phyloP scores from a whole-genome alignment of 1,284 basidiomycete genomes.

The Fomitopsis schrenkii region DNA sequence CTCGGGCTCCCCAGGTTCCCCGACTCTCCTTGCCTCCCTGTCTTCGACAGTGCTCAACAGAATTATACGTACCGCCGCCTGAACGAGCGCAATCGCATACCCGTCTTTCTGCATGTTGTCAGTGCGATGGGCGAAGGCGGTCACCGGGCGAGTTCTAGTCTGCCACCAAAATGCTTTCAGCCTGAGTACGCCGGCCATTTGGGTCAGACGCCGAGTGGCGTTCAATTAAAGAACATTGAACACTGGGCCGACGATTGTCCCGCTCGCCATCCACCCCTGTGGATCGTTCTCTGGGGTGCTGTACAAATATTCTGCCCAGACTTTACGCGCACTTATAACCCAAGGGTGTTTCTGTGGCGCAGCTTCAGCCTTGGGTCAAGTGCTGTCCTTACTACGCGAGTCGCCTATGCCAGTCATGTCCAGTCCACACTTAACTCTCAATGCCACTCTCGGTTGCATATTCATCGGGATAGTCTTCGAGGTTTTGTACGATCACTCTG shows the following conservation, averaged over 20 bases:
- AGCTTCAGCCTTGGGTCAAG: background rate
- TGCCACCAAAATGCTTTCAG: too few species aligned
- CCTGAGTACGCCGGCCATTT: too few species aligned
- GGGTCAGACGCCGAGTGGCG: too few species aligned
- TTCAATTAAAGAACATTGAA: background rate
- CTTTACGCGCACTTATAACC: background rate
- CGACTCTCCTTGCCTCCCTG: too few species aligned
- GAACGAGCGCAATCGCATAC: too few species aligned
- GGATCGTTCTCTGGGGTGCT: background rate
- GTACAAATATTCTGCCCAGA: background rate
- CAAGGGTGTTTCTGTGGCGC: background rate
- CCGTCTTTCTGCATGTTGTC: too few species aligned
- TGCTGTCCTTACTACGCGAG: background rate
- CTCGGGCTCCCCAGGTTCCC: too few species aligned
- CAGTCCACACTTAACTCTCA: background rate
- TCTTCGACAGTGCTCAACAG: too few species aligned
- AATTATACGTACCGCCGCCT: too few species aligned
- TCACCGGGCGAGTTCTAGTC: too few species aligned
- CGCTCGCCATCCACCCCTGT: background rate
- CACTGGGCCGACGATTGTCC: background rate
- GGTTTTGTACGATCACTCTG: background rate
- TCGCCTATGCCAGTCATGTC: background rate
- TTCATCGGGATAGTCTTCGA: background rate
- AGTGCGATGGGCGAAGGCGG: too few species aligned
- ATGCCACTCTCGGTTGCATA: background rate